phyloP scores from a whole-genome alignment of 495 filamentous ascomycete genomes.

The Aspergillus indologenus region DNA sequence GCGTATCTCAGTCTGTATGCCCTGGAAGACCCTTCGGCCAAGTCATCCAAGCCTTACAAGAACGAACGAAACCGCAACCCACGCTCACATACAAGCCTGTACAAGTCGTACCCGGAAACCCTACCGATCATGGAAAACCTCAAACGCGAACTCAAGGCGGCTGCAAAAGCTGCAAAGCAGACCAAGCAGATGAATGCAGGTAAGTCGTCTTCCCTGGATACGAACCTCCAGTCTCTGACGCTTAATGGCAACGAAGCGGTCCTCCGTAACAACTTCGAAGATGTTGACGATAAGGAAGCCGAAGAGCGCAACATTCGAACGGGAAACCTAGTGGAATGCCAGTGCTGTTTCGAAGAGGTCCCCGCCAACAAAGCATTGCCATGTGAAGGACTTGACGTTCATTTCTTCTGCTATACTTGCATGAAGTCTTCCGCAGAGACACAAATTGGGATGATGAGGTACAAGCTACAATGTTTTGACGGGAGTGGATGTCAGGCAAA shows the following conservation, averaged over 20 bases:
- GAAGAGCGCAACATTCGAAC: constrained; percentile 39
- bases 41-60: not conserved
- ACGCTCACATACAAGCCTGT: not conserved
- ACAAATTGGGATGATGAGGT: constrained; percentile 61
- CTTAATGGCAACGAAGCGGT: constrained; percentile 4
- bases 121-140: constrained; percentile 9
- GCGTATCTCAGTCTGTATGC: constrained; percentile 14
- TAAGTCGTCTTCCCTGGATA: not conserved
- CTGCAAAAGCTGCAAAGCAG: constrained; percentile 29
- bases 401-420: constrained; percentile 72
- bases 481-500: constrained; percentile 48
- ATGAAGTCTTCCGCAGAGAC: constrained; percentile 60
- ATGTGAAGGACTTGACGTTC: constrained; percentile 55
- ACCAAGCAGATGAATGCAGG: constrained; percentile 11
- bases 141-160: constrained; percentile 32
- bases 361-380: constrained; percentile 64
- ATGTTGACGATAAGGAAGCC: constrained; percentile 41
- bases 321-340: constrained; percentile 55
- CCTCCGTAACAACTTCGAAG: constrained; percentile 32
- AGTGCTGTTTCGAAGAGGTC: constrained; percentile 67
- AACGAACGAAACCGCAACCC: not conserved
- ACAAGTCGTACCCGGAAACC: not conserved
- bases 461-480: constrained; percentile 56
- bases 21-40: constrained; percentile 6
- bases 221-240: not conserved